phyloP scores from a whole-genome alignment of 305 asterid genomes.

The Fraxinus baroniana region DNA sequence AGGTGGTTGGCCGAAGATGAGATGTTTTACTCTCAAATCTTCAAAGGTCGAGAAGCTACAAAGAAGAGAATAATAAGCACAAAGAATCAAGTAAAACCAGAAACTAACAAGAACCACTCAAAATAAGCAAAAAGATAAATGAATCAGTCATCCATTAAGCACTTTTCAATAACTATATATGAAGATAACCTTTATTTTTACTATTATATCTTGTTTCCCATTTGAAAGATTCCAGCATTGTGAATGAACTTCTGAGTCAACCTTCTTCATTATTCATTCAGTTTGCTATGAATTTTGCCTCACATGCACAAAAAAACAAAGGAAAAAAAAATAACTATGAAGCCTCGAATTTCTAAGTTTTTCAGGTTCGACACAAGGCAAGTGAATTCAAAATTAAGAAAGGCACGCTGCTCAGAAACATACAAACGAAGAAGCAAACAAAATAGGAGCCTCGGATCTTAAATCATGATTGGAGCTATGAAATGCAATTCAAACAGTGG shows the following conservation, averaged over 20 bases:
- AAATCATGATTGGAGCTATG: neutral
- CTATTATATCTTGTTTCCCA: slow-evolving; percentile 7
- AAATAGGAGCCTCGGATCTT: neutral
- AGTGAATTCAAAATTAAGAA: neutral
- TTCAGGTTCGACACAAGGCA: neutral
- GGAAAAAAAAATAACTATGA: neutral
- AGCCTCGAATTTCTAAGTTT: neutral
- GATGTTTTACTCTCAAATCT: slow-evolving; percentile 24
- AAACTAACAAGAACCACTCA: slow-evolving; percentile 23
- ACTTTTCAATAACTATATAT: neutral
- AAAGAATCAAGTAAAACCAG: slow-evolving; percentile 38
- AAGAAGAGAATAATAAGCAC: slow-evolving; percentile 35
- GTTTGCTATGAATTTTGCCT: neutral
- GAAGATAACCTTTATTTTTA: slow-evolving; percentile 13
- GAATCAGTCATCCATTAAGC: slow-evolving; percentile 25
- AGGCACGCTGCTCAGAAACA: neutral
- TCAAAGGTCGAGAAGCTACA: slow-evolving; percentile 39
- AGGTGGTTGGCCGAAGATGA: neutral
- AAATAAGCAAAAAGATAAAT: slow-evolving; percentile 7
- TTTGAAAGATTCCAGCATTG: slow-evolving; percentile 16
- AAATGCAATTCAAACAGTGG: neutral
- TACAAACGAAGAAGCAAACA: neutral
- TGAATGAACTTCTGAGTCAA: slow-evolving; percentile 31
- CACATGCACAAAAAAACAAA: neutral
- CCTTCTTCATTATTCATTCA: slow-evolving; percentile 15